Evolutionary conservation across 176 grass and related monocot genomes (phyloP), one percentile per base, ranked within the genome.

Genomic region (Chloris gayana): DNA sequence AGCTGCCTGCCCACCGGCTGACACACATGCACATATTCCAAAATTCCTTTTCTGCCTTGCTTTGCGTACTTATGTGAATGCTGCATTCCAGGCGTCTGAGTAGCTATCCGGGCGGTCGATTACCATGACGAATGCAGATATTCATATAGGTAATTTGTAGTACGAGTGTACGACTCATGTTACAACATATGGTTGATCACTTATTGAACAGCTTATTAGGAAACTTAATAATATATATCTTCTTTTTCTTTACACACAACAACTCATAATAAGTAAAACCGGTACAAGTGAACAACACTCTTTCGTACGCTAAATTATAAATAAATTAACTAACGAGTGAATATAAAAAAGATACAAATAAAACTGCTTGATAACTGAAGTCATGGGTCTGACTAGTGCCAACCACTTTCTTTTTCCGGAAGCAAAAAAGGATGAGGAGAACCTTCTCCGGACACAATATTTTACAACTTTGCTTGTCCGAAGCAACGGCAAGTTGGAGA

Each of bases 341-440:
- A 47, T 9, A 34, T 8, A 21, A 22, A 38, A 15, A 33, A 75
- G 22, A n/a, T n/a, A 29, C 18, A 51, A 29, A 74, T 9, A 42
- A 42, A 13, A 46, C 56, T 39, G 29, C 4, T 26, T 61, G 58
- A 73, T 49, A 50, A 70, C 65, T 67, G 24, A 67, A 57, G 61
- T 56, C 71, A 56, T 83, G 81, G 71, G 61, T 74, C 34, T 83
- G 70, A 83, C 61, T 67, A 54, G 71, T 39, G 61, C 71, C 61
- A 75, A 54, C 71, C 12, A 68, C 62, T 75, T 75, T 57, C 70
- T 74, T 83, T 83, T 49, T 25, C 33, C 9, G 30, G 71, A 31
- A 50, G 31, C 21, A 57, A 57, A 24, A 57, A 57, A 83, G 25
- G 63, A 59, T 25, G 58, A 60, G 14, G 10, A 67, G 72, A 69